Evolutionary conservation across 2,329 filamentous ascomycete species (phyloP), one percentile per base, ranked within the genome.

Genomic region (Pseudopyricularia cyperi): DNA sequence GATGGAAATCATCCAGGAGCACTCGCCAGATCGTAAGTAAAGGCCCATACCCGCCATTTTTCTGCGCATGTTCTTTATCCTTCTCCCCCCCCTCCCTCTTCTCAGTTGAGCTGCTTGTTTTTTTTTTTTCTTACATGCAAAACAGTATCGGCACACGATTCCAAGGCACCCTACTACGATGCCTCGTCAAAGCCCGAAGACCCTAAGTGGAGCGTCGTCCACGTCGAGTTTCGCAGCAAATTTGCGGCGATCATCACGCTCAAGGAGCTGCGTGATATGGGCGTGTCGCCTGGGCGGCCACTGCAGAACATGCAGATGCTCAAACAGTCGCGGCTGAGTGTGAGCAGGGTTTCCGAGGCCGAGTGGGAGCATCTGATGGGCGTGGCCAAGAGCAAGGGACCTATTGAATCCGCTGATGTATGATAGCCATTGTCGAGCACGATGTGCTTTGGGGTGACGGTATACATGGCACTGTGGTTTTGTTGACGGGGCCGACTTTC

Each of bases 1-100:
- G 17, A 90, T 95, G 85, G 86, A 93, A 61, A 86, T 98, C 56
- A 89, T 94, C 15, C 76, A 80, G 57, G 90, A 95, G 63, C 85
- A 88, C 58, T 83, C 84, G 2, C 77, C 87, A 8, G 93, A 98
- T 61, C 69, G 85, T 87, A 69, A 59, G 77, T 67, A 47, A 12
- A n/a, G n/a, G n/a, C n/a, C n/a, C n/a, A n/a, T n/a, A n/a, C n/a
- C n/a, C n/a, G n/a, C n/a, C n/a, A n/a, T n/a, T n/a, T n/a, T n/a
- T n/a, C n/a, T n/a, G n/a, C n/a, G n/a, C n/a, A n/a, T n/a, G n/a
- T n/a, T n/a, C n/a, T n/a, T n/a, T n/a, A n/a, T n/a, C n/a, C n/a
- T n/a, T n/a, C n/a, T n/a, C n/a, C n/a, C n/a, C n/a, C n/a, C n/a
- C n/a, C n/a, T n/a, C n/a, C n/a, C n/a, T n/a, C n/a, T n/a, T 3